Base-by-base conservation (phyloP, 1,284 basidiomycete species). In the Salmacisia buchloeana region DNA sequence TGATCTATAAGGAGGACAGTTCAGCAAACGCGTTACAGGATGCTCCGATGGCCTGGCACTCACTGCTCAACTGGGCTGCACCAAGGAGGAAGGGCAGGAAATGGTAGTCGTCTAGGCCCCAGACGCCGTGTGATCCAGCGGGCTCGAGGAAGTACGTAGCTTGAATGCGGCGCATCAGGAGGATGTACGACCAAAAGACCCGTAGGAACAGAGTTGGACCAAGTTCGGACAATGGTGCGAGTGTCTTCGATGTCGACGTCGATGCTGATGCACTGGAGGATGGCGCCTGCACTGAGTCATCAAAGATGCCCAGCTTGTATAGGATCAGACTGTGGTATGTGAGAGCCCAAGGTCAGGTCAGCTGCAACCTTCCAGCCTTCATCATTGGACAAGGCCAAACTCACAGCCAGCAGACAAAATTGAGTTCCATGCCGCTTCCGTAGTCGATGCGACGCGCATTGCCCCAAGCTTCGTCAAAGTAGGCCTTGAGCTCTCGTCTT, bases 351-450 rank as follows among this genome's bases (percentile, higher is more conserved):
- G 23, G 34, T 56, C 39, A 57, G 52, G n/a, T n/a, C n/a, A n/a
- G n/a, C n/a, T n/a, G n/a, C n/a, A n/a, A n/a, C n/a, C n/a, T n/a
- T n/a, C n/a, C n/a, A n/a, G n/a, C n/a, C n/a, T n/a, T 1, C 9
- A 38, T 1, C 15, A 33, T 45, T 41, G 35, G 61, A 29, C 21
- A 31, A 13, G 21, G 6, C 34, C 34, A 49, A 33, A 83, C 91
- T 75, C 79, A 96, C 92, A 98, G 79, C 94, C 94, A 98, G 75
- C 92, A 97, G 12, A 97, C 71, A 77, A 97, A 98, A 81, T 97
- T 97, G 64, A 98, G 85, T 80, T 99, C 96, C 93, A 97, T 97
- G 1, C 94, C 94, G 75, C 92, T 96, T 9, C 96, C 94, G 81
- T 99, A 99, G 81, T 99, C 96, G 66, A 99, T 94, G 4, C 94